A percentile compares a stretch with the other conserved stretches of the same genome.
Evolutionary conservation across 2,329 filamentous ascomycete genomes (phyloP).

Genomic region (Nectriaceae sp.): DNA sequence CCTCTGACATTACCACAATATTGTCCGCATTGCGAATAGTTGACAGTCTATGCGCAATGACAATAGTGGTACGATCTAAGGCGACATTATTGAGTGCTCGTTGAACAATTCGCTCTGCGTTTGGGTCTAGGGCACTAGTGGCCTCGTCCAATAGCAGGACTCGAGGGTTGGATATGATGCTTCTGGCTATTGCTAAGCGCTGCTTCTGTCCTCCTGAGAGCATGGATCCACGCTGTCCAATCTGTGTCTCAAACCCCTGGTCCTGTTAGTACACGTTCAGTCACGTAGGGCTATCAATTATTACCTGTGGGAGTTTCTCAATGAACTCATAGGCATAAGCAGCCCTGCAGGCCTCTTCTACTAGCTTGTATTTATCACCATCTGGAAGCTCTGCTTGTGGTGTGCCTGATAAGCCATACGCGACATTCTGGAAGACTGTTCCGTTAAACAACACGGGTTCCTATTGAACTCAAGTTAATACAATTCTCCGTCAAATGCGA

Average conservation of each 20-base stretch:
- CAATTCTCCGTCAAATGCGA: not conserved
- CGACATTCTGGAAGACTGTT: slow-evolving; percentile 30
- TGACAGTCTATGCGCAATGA: slow-evolving; percentile 59
- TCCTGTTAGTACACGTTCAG: not conserved
- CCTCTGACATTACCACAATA: slow-evolving; percentile 23
- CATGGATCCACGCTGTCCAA: slow-evolving; percentile 23
- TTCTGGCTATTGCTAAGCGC: slow-evolving; percentile 63
- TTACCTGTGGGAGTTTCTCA: slow-evolving; percentile 13
- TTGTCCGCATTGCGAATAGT: slow-evolving; percentile 31
- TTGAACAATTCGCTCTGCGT: slow-evolving; percentile 50
- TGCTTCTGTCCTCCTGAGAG: slow-evolving; percentile 61
- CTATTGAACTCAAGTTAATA: not conserved
- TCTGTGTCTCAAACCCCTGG: slow-evolving; percentile 23
- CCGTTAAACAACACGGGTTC: slow-evolving; percentile 29
- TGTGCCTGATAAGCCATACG: slow-evolving; percentile 20
- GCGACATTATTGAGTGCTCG: slow-evolving; percentile 53
- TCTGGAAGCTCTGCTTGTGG: slow-evolving; percentile 6
- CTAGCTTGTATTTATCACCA: slow-evolving; percentile 6
- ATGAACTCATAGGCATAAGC: slow-evolving; percentile 29
- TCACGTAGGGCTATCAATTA: rapidly evolving
- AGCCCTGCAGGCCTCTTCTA: slow-evolving; percentile 19
- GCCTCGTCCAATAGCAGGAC: slow-evolving; percentile 68
- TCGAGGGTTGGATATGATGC: slow-evolving; percentile 59
- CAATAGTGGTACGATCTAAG: slow-evolving; percentile 57
- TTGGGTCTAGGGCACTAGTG: slow-evolving; percentile 53